These are phyloP conservation scores for Aristolochia fimbriata DNA, from an alignment of 164 flowering plant species.

Conservation along the genomic window DNA sequence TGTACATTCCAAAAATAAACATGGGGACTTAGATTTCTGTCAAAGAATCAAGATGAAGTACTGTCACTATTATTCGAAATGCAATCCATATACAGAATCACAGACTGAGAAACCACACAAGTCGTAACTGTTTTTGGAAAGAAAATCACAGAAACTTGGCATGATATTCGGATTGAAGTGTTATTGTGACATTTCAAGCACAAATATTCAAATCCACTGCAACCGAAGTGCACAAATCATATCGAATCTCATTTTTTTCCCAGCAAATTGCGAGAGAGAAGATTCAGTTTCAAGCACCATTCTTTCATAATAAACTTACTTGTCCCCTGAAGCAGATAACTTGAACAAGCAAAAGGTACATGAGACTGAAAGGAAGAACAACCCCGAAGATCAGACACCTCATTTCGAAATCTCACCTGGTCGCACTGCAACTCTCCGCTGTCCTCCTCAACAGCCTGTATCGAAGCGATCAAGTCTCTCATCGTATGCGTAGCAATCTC, in stretches of 20 bases:
- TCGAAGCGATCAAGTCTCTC: slow-evolving; percentile 49
- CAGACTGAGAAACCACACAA: too few relatives aligned
- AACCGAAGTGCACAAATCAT: too few relatives aligned
- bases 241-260: too few relatives aligned
- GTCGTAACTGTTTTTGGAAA: too few relatives aligned
- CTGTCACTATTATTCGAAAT: not conserved
- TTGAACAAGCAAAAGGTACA: not conserved
- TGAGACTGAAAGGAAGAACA: not conserved
- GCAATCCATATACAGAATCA: not conserved
- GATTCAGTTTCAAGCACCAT: too few relatives aligned
- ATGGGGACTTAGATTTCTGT: not conserved
- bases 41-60: not conserved
- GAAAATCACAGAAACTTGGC: too few relatives aligned
- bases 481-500: slow-evolving; percentile 55
- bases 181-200: too few relatives aligned
- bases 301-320: too few relatives aligned
- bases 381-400: not conserved
- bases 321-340: not conserved
- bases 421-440: slow-evolving; percentile 38
- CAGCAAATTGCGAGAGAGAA: too few relatives aligned
- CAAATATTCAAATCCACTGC: too few relatives aligned
- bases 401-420: slow-evolving; percentile 33
- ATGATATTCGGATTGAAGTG: too few relatives aligned
- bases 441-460: slow-evolving; percentile 25
- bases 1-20: not conserved